Evolutionary conservation across 1,284 basidiomycete genomes (phyloP).

Genomic region (Moesziomyces sp.): DNA sequence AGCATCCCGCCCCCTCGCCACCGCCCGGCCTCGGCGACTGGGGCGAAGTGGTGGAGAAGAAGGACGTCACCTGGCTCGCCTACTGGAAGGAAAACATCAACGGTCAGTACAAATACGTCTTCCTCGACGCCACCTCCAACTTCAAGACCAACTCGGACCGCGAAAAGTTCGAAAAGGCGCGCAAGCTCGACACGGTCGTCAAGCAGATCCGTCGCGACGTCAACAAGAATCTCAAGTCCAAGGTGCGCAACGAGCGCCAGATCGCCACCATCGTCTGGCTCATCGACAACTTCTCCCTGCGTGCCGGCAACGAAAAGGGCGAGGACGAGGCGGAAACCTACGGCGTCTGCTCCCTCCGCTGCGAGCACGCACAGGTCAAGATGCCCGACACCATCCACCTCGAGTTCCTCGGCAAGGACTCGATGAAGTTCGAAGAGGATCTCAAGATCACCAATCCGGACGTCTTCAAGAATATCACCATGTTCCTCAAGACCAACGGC

Average conservation of each 20-base stretch:
- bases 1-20: constrained; percentile 60
- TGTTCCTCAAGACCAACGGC: constrained; percentile 63
- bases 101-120: constrained; percentile 66
- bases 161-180: constrained; percentile 67
- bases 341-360: constrained; percentile 66
- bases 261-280: constrained; percentile 67
- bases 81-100: constrained; percentile 67
- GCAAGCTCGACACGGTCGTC: constrained; percentile 62
- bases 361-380: constrained; percentile 64
- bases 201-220: constrained; percentile 61
- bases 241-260: constrained; percentile 61
- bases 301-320: constrained; percentile 68
- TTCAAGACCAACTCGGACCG: constrained; percentile 67
- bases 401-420: constrained; percentile 67
- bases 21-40: constrained; percentile 62
- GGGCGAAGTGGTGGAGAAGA: constrained; percentile 64
- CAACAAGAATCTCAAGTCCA: constrained; percentile 62
- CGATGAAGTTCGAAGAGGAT: constrained; percentile 67
- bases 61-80: constrained; percentile 66
- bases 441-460: constrained; percentile 59
- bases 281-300: constrained; percentile 67
- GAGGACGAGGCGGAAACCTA: constrained; percentile 67
- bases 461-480: constrained; percentile 66
- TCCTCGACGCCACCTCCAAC: constrained; percentile 63
- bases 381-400: constrained; percentile 62